Evolutionary conservation across 257 asterid genomes (phyloP).

Genomic region (Solanum etuberosum): DNA sequence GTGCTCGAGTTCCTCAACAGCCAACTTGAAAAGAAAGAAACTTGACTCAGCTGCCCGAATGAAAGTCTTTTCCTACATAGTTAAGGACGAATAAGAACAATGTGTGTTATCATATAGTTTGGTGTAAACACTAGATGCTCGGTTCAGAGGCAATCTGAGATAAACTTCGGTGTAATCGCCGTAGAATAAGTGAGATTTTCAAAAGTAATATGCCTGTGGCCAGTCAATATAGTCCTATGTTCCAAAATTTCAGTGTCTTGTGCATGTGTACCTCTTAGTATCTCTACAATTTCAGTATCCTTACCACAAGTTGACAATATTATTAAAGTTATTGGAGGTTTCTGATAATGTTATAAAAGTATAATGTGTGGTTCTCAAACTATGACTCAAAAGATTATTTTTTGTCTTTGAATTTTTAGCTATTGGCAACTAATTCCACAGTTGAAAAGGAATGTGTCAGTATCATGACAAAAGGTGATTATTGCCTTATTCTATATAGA

Average conservation of each 20-base stretch:
- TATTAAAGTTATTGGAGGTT: neutral
- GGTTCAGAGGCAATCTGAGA: neutral
- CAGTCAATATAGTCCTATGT: neutral
- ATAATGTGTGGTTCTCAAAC: neutral
- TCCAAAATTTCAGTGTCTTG: neutral
- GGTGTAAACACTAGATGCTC: neutral
- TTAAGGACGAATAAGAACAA: neutral
- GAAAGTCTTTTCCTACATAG: neutral
- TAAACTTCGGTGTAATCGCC: neutral
- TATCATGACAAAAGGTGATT: neutral
- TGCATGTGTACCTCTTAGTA: neutral
- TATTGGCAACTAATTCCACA: neutral
- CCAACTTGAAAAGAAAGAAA: constrained; percentile 36
- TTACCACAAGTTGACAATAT: neutral
- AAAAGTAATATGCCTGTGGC: neutral
- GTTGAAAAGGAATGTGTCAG: neutral
- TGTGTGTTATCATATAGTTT: neutral
- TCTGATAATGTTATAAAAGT: neutral
- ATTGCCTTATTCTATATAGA: neutral
- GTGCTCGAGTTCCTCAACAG: constrained; percentile 62
- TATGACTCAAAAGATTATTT: neutral
- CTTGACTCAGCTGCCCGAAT: neutral
- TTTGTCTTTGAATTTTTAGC: neutral
- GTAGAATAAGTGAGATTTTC: neutral
- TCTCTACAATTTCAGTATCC: neutral